These are phyloP conservation scores for Puccinia brachypodii DNA, from an alignment of 1,284 basidiomycete genomes.

Conservation along the genomic window DNA sequence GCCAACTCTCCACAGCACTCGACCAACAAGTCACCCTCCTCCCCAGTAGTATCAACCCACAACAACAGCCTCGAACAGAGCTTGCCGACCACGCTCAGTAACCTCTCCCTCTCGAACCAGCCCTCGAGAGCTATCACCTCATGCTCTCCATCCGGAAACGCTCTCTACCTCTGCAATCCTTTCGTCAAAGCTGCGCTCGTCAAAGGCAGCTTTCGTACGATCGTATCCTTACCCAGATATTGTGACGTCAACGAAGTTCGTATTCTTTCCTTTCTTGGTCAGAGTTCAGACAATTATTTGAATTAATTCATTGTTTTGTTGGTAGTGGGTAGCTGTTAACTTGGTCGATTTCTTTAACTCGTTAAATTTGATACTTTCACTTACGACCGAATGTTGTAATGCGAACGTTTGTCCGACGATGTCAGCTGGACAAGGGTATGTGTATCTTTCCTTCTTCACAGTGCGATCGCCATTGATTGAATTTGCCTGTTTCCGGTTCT, in stretches of 20 bases:
- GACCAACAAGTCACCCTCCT: conserved; percentile 30
- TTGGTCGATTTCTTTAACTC: conserved; percentile 72
- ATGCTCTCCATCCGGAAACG: conserved; percentile 58
- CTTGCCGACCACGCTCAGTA: conserved; percentile 25
- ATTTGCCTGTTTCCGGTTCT: conserved; percentile 30
- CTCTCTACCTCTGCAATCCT: conserved; percentile 86
- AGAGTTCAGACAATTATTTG: not conserved
- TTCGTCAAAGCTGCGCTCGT: conserved; percentile 96
- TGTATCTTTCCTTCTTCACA: conserved; percentile 48
- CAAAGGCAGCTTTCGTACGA: conserved; percentile 98
- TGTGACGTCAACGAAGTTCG: conserved; percentile 53
- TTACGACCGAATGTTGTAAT: conserved; percentile 92
- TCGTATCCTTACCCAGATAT: conserved; percentile 91
- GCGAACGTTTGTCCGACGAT: conserved; percentile 84
- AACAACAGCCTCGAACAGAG: not conserved
- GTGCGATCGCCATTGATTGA: not conserved
- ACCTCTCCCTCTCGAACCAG: conserved; percentile 23
- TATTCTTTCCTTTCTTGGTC: not conserved
- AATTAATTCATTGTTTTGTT: not conserved
- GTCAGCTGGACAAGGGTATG: conserved; percentile 84
- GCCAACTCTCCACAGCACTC: conserved; percentile 17
- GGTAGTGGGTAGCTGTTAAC: conserved; percentile 90
- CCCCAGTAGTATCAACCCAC: not conserved
- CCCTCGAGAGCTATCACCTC: conserved; percentile 35
- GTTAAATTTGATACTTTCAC: conserved; percentile 94